These are phyloP conservation scores for Takakia lepidozioides DNA, from an alignment of 225 moss, liverwort and hornwort genomes.

Conservation along the genomic window DNA sequence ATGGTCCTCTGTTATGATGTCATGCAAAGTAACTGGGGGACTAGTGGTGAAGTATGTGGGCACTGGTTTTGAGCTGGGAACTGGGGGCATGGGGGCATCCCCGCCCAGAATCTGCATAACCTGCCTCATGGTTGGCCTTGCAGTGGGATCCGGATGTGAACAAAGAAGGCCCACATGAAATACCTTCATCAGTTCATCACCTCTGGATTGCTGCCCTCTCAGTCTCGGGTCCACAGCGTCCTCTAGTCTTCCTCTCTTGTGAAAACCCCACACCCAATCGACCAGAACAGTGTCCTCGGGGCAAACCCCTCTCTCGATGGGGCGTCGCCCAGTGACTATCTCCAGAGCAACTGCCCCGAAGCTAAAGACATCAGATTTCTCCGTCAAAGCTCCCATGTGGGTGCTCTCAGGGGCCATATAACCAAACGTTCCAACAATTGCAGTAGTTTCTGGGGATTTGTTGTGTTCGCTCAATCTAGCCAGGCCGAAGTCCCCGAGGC, in stretches of 20 bases:
- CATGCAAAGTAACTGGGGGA: not conserved
- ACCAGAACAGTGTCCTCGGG: constrained; percentile 3
- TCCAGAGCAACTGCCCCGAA: constrained; percentile 10
- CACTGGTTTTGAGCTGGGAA: constrained; percentile 21
- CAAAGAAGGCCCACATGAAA: constrained; percentile 36
- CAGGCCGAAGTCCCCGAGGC: constrained; percentile 30
- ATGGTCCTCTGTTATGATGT: constrained; percentile 3
- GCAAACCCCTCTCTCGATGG: constrained; percentile 1
- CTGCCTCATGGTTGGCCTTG: constrained; percentile 28
- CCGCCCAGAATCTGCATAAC: constrained; percentile 21
- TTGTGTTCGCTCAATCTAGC: constrained; percentile 12
- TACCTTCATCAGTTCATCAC: constrained; percentile 16
- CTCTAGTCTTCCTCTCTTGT: constrained; percentile 6
- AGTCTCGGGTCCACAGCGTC: constrained; percentile 22
- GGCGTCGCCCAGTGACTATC: constrained; percentile 5
- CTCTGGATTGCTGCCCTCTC: not conserved
- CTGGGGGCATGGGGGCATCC: constrained; percentile 8
- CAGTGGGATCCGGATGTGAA: constrained; percentile 31
- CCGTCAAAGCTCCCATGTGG: not conserved
- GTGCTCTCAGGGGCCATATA: constrained; percentile 9
- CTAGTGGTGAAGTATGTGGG: constrained; percentile 7
- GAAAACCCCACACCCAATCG: constrained; percentile 11
- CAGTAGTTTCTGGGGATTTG: constrained; percentile 13
- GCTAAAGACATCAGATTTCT: constrained; percentile 10
- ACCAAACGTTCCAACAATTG: constrained; percentile 6